Conservation (phyloP, 768 basidiomycete genomes). For the Dacryopinax primogenitus region DNA sequence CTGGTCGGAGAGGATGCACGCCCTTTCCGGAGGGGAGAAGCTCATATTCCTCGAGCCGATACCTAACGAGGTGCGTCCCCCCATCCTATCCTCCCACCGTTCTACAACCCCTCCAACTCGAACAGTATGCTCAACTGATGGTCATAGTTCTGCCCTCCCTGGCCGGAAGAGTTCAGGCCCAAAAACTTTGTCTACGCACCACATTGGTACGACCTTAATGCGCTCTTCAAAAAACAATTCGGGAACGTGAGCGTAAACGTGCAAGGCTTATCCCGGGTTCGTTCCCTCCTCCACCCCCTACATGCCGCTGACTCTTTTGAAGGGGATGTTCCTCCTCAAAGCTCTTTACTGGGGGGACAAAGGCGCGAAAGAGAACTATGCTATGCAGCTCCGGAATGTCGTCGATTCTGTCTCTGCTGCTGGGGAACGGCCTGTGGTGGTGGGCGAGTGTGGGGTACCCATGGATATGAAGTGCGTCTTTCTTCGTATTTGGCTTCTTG, state of each 20-base stretch:
- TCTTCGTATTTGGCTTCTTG: background rate
- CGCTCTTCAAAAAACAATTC: constrained; percentile 71
- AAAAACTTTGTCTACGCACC: constrained; percentile 57
- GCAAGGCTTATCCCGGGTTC: constrained; percentile 75
- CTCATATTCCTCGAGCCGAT: constrained; percentile 66
- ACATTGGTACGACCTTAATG: constrained; percentile 86
- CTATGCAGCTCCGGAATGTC: constrained; percentile 67
- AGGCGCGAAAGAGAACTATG: constrained; percentile 70
- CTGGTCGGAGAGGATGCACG: constrained; percentile 52
- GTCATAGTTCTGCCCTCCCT: constrained; percentile 68
- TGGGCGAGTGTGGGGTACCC: constrained; percentile 90
- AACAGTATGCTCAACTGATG: background rate
- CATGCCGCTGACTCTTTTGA: background rate
- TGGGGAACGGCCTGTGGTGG: constrained; percentile 60
- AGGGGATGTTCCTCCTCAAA: constrained; percentile 77
- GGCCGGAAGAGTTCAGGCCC: constrained; percentile 53
- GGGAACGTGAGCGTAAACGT: constrained; percentile 84
- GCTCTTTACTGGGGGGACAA: constrained; percentile 80
- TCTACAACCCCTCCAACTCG: constrained; percentile 5
- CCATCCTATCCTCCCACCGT: background rate
- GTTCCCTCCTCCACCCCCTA: constrained; percentile 18
- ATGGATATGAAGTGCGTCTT: constrained; percentile 87
- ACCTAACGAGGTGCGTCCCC: constrained; percentile 67
- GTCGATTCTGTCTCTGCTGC: constrained; percentile 50
- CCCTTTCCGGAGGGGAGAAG: constrained; percentile 39